Evolutionary conservation across 441 rosid species (phyloP).

Genomic region (Melastoma candidum): DNA sequence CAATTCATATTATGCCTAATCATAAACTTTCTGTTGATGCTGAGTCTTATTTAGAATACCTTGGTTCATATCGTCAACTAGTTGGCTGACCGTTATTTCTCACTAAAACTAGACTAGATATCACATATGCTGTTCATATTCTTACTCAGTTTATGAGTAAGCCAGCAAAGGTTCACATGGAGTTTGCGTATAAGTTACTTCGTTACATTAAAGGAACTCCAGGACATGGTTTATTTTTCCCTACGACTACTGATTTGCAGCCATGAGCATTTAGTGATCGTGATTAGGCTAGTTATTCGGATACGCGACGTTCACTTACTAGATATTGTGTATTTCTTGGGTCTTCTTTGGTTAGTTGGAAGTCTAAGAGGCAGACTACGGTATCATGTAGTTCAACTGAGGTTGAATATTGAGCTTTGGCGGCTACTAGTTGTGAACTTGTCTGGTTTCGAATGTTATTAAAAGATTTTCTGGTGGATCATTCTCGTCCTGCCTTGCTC

Average conservation of each 20-base stretch:
- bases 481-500: no score
- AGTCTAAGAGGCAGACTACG: neutral
- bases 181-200: neutral
- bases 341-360: neutral
- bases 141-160: constrained; percentile 6
- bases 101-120: neutral
- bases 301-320: neutral
- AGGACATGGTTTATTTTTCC: no score
- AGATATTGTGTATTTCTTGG: constrained; percentile 1
- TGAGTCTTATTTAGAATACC: no score
- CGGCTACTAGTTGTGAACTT: neutral
- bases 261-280: no score
- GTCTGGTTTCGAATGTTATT: neutral
- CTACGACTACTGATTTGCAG: no score
- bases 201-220: no score
- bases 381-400: neutral
- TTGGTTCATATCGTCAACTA: no score
- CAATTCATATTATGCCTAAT: no score
- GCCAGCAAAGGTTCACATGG: no score
- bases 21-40: no score
- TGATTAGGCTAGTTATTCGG: neutral
- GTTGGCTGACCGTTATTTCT: no score
- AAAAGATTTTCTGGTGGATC: no score
- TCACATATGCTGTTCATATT: neutral
- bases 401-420: neutral